Percentiles rank a stretch among this genome's conserved stretches.
Evolutionary conservation across 805 yeast species (phyloP).

Genomic region (Nakazawaea sp.): DNA sequence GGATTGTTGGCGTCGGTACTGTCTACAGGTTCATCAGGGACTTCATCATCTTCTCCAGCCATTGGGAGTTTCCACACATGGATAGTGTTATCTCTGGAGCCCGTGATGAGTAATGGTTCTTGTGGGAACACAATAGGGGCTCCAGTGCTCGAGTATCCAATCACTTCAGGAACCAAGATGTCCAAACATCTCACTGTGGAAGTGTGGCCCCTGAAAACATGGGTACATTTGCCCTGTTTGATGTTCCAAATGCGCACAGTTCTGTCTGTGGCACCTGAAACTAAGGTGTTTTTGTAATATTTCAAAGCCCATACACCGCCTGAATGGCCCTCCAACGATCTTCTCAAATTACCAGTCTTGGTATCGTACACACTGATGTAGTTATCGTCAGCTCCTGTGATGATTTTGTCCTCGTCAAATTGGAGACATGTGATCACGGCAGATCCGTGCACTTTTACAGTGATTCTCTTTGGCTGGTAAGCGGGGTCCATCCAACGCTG

Average conservation of each 20-base stretch:
- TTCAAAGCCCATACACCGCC: slow-evolving; percentile 99
- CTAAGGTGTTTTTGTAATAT: slow-evolving; percentile 74
- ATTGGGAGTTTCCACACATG: slow-evolving; percentile 76
- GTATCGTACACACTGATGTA: slow-evolving; percentile 79
- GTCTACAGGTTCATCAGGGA: slow-evolving; percentile 30
- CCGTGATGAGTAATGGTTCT: slow-evolving; percentile 71
- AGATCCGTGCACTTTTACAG: slow-evolving; percentile 60
- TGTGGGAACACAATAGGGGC: slow-evolving; percentile 50
- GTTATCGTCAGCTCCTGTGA: slow-evolving; percentile 89
- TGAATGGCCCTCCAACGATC: slow-evolving; percentile 76
- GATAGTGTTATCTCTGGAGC: slow-evolving; percentile 76
- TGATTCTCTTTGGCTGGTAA: slow-evolving; percentile 59
- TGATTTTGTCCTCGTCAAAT: slow-evolving; percentile 83
- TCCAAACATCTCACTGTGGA: slow-evolving; percentile 92
- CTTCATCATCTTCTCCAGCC: slow-evolving; percentile 24
- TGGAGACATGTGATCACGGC: slow-evolving; percentile 91
- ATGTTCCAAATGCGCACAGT: slow-evolving; percentile 94
- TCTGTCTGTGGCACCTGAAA: slow-evolving; percentile 92
- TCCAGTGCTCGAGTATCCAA: slow-evolving; percentile 57
- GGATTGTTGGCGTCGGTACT: slow-evolving; percentile 43
- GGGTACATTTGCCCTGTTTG: slow-evolving; percentile 78
- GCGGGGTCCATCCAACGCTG: slow-evolving; percentile 77
- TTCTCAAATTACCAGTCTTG: slow-evolving; percentile 54
- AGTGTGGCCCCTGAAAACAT: slow-evolving; percentile 84
- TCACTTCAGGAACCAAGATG: slow-evolving; percentile 59